phyloP scores from a whole-genome alignment of 805 yeast genomes.

The Lipomyces sp. region DNA sequence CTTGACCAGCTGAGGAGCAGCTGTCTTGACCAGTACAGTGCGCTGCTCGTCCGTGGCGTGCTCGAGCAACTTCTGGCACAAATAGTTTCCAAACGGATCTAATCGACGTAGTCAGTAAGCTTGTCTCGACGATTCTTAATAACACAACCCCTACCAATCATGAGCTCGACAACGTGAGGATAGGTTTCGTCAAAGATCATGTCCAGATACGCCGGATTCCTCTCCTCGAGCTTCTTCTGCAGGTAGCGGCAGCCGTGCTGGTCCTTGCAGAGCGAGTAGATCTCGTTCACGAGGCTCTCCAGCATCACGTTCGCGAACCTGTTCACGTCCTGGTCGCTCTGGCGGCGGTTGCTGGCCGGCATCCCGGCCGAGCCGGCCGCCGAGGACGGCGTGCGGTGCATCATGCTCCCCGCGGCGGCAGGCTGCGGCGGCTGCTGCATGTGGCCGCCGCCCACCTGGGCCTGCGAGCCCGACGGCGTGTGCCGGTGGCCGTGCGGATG shows the following conservation, averaged over 20 bases:
- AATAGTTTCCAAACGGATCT: conserved; percentile 96
- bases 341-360: conserved; percentile 13
- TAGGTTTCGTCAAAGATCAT: conserved; percentile 78
- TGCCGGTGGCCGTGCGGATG: conserved; percentile 3
- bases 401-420: not conserved
- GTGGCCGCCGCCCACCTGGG: not conserved
- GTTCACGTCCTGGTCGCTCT: conserved; percentile 30
- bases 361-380: not conserved
- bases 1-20: conserved; percentile 67
- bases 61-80: conserved; percentile 86
- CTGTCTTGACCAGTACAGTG: conserved; percentile 61
- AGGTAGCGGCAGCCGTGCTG: conserved; percentile 95
- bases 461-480: conserved; percentile 2
- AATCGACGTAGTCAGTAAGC: conserved; percentile 29
- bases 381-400: conserved; percentile 10
- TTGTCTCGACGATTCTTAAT: not conserved
- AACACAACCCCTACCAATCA: conserved; percentile 50
- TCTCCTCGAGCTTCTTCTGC: conserved; percentile 75
- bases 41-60: conserved; percentile 68
- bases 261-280: conserved; percentile 82
- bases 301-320: conserved; percentile 44
- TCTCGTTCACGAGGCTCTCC: conserved; percentile 52
- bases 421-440: conserved; percentile 10
- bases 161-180: conserved; percentile 74
- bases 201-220: conserved; percentile 34